Conservation (phyloP, 192 early-diverging fungal species). For the Rhizoclosmatium globosum region DNA sequence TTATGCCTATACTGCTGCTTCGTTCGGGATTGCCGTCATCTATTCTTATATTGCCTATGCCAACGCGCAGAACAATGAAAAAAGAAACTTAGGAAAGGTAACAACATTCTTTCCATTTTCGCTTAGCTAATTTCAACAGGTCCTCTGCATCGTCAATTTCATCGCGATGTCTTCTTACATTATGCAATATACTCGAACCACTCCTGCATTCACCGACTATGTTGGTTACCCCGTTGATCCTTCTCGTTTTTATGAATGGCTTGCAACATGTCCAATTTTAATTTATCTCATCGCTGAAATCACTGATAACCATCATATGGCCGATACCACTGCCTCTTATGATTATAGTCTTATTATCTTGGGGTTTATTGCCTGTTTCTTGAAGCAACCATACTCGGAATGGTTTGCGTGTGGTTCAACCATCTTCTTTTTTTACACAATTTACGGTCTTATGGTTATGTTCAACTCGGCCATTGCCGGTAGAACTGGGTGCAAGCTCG, state of each 20-base stretch:
- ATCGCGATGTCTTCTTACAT: constrained; percentile 29
- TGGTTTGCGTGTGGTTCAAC: constrained; percentile 21
- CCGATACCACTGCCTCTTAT: constrained; percentile 7
- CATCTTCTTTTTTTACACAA: constrained; percentile 33
- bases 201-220: constrained; percentile 24
- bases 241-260: constrained; percentile 28
- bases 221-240: constrained; percentile 30
- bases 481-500: constrained; percentile 38
- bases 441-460: constrained; percentile 34
- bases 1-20: constrained; percentile 37
- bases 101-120: not conserved
- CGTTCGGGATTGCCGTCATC: constrained; percentile 31
- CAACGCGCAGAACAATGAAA: constrained; percentile 30
- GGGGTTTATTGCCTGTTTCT: constrained; percentile 40
- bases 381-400: constrained; percentile 40
- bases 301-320: constrained; percentile 35
- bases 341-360: constrained; percentile 43
- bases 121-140: constrained; percentile 10
- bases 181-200: not conserved
- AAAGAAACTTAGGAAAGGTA: constrained; percentile 33
- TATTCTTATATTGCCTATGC: constrained; percentile 38
- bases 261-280: constrained; percentile 39
- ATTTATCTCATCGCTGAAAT: constrained; percentile 50
- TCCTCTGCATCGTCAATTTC: constrained; percentile 25
- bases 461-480: constrained; percentile 36